Base-by-base conservation (phyloP, 129 eudicot genomes). In the Lonicera japonica region DNA sequence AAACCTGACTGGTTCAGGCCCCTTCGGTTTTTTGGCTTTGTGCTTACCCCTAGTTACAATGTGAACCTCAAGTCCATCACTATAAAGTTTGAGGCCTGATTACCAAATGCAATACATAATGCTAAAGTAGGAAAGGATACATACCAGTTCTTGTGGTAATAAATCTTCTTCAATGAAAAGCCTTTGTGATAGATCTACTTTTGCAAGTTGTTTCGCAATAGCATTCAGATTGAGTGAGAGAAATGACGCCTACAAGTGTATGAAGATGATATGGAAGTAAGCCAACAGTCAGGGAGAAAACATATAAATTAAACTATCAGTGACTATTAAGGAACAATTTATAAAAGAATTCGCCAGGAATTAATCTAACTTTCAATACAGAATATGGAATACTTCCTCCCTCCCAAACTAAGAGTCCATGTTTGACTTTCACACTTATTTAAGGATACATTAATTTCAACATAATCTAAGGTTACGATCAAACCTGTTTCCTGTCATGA, bases 141-240 rank as follows among this genome's bases (percentile, higher is more conserved):
- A 57, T 78, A 90, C 97, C 94, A 75, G 67, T 60, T 79, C 94
- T 0, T 60, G 74, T 19, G 79, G 86, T 56, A 86, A 73, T 41
- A 82, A 41, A 73, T 91, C 94, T 36, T 72, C 77, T 66, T 75
- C 95, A 56, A 86, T 61, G 57, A 83, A 90, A 70, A 86, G 85
- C 78, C 95, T 79, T 56, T 77, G 63, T 29, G 83, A 71, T 62
- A 81, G 57, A 79, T 80, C 86, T 24, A 80, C 72, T 75, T 82
- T 91, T 45, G 77, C 69, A 56, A 91, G 89, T 59, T 84, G 90
- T 52, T 82, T 80, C 0, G 90, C 78, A 68, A 87, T 94, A 25
- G 70, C 72, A 25, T 82, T 64, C 68, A 87, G 60, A 80, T 87
- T 65, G 36, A 91, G 79, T 1, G 90, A 83, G 23, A 91, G 74